Percentiles rank a stretch among this genome's conserved stretches.
Evolutionary conservation across 208 protist species (phyloP).

Genomic region (Acanthamoeba healyi): DNA sequence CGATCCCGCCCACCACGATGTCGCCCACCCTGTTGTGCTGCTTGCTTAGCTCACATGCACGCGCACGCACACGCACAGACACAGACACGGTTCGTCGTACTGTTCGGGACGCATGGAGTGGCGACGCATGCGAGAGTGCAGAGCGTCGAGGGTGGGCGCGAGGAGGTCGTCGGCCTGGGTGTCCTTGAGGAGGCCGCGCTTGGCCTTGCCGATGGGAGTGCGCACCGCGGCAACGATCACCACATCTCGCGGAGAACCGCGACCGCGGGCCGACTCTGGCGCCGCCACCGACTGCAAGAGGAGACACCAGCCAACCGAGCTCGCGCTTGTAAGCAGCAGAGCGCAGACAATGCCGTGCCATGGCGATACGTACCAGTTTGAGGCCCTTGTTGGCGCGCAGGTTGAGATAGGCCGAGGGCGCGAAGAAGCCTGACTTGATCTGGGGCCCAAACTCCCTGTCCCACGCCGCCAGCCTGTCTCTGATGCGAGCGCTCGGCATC

Average conservation of each 20-base stretch:
- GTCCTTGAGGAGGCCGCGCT: constrained; percentile 82
- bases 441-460: neutral
- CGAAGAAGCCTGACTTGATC: constrained; percentile 34
- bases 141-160: constrained; percentile 76
- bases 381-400: neutral
- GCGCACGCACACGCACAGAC: neutral
- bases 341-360: neutral
- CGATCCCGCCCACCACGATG: constrained; percentile 73
- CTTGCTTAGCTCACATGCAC: too few species aligned
- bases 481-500: neutral
- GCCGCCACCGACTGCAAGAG: neutral
- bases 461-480: neutral
- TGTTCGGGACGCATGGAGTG: constrained; percentile 72
- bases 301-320: neutral
- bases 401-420: neutral
- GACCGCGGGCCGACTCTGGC: neutral
- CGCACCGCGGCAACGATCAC: constrained; percentile 64
- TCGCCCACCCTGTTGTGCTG: constrained; percentile 74
- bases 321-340: neutral
- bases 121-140: constrained; percentile 46
- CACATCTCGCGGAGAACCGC: neutral
- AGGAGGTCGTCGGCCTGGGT: constrained; percentile 79
- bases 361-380: too few species aligned
- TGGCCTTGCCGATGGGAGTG: constrained; percentile 82
- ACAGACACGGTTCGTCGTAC: constrained; percentile 48